Conservation (phyloP, 2,329 filamentous ascomycete genomes). For the Volutella citrinella region DNA sequence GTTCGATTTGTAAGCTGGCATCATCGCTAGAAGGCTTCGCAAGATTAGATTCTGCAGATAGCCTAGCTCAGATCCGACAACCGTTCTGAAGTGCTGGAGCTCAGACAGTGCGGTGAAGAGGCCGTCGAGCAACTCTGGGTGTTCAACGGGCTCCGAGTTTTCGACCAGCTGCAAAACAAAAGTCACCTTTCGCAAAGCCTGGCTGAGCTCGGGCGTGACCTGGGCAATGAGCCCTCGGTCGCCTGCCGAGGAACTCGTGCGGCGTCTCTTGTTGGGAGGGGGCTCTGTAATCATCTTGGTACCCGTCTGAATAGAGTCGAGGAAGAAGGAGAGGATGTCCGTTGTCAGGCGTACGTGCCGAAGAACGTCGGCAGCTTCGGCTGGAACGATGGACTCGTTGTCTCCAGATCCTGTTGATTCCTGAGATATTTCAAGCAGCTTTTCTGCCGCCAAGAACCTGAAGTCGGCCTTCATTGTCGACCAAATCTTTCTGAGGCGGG, state of each 20-base stretch:
- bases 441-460: slow-evolving; percentile 57
- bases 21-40: slow-evolving; percentile 77
- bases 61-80: slow-evolving; percentile 81
- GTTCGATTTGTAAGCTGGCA: slow-evolving; percentile 69
- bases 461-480: slow-evolving; percentile 62
- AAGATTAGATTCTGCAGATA: slow-evolving; percentile 87
- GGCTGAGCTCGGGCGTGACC: slow-evolving; percentile 62
- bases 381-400: slow-evolving; percentile 38
- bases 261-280: slow-evolving; percentile 73
- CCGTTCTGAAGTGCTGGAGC: slow-evolving; percentile 77
- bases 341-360: slow-evolving; percentile 72
- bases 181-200: slow-evolving; percentile 72
- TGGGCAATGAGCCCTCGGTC: slow-evolving; percentile 57
- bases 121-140: slow-evolving; percentile 72
- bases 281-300: slow-evolving; percentile 68
- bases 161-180: slow-evolving; percentile 89
- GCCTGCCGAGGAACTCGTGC: slow-evolving; percentile 71
- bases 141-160: slow-evolving; percentile 68
- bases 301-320: slow-evolving; percentile 72
- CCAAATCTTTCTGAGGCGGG: slow-evolving; percentile 71
- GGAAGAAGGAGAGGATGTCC: slow-evolving; percentile 66
- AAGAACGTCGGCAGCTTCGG: slow-evolving; percentile 68
- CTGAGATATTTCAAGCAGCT: slow-evolving; percentile 61
- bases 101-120: slow-evolving; percentile 85
- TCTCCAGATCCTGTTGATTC: slow-evolving; percentile 33